A percentile compares a stretch with the other conserved stretches of the same genome.
These are phyloP conservation scores for Penicillium sp. DNA, from an alignment of 2,329 filamentous ascomycete genomes.

Conservation along the genomic window DNA sequence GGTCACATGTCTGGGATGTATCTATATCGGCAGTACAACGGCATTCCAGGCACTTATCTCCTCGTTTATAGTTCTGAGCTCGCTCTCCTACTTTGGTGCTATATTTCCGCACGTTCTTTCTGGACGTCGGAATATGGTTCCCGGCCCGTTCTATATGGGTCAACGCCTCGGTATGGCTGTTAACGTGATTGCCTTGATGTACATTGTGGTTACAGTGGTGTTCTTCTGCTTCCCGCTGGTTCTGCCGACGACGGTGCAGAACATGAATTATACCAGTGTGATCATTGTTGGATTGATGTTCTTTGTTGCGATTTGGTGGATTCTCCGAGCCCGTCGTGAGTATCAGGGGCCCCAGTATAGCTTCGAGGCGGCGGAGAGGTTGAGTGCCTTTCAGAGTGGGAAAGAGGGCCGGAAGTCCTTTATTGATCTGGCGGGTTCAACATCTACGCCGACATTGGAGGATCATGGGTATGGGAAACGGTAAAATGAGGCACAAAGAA, in stretches of 20 bases:
- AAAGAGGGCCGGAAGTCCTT: slow-evolving; percentile 16
- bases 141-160: slow-evolving; percentile 60
- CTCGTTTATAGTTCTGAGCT: slow-evolving; percentile 55
- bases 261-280: slow-evolving; percentile 54
- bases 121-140: slow-evolving; percentile 45
- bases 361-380: slow-evolving; percentile 53
- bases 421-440: slow-evolving; percentile 10
- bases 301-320: slow-evolving; percentile 37
- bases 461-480: slow-evolving; percentile 1
- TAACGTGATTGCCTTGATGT: slow-evolving; percentile 53
- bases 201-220: slow-evolving; percentile 61
- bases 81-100: slow-evolving; percentile 60
- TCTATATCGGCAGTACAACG: slow-evolving; percentile 64
- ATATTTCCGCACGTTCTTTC: slow-evolving; percentile 59
- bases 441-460: not conserved
- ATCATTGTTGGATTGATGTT: slow-evolving; percentile 38
- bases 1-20: slow-evolving; percentile 58
- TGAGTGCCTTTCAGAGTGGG: slow-evolving; percentile 43
- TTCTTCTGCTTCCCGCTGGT: slow-evolving; percentile 62
- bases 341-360: slow-evolving; percentile 43
- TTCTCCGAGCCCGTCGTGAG: slow-evolving; percentile 25
- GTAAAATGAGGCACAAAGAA: slow-evolving; percentile 1
- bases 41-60: slow-evolving; percentile 68
- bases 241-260: slow-evolving; percentile 45
- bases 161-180: slow-evolving; percentile 50